Evolutionary conservation across 176 grass and related monocot genomes (phyloP), one percentile per base, ranked within the genome.

Genomic region (Musa beccarii): DNA sequence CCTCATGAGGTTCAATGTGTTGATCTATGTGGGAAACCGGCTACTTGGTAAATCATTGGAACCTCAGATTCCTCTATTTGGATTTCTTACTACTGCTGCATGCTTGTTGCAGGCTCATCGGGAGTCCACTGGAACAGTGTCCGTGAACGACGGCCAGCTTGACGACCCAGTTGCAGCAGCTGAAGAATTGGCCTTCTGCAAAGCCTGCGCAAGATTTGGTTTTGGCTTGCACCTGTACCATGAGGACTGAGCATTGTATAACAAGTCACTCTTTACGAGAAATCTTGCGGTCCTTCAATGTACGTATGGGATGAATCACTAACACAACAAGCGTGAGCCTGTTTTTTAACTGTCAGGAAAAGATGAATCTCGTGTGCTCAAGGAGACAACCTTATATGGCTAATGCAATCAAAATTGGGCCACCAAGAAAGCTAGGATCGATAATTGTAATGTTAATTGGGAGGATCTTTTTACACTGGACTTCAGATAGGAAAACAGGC

Each of bases 211-310:
- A 23, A 76, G 89, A 29, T 96, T 96, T 65, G 92, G 92, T 59
- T 96, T 96, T 54, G 89, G 92, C 81, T 73, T 96, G 15, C 89
- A 96, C 56, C 83, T 96, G 72, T 92, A 96, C 73, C 89, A 96
- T 79, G 74, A 84, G 81, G 89, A 85, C 4, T 87, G 92, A 53
- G 82, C 78, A 1, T 61, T 10, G 57, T 61, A 21, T 4, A 61
- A 21, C 15, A 61, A 9, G 34, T 43, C 34, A 5, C 34, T 43
- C 34, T 43, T 43, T 43, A 6, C 34, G 34, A 43, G 34, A 3
- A 43, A 43, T 43, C 34, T 43, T 43, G 3, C 5, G 5, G 29
- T 34, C 29, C 29, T 34, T 34, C 0, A 0, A 43, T 43, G 4
- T 29, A 29, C 3, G 28, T 43, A 43, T 43, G 34, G 4, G 34